Evolutionary conservation across 129 eudicot species (phyloP), one percentile per base, ranked within the genome.

Genomic region (Artemisia annua): DNA sequence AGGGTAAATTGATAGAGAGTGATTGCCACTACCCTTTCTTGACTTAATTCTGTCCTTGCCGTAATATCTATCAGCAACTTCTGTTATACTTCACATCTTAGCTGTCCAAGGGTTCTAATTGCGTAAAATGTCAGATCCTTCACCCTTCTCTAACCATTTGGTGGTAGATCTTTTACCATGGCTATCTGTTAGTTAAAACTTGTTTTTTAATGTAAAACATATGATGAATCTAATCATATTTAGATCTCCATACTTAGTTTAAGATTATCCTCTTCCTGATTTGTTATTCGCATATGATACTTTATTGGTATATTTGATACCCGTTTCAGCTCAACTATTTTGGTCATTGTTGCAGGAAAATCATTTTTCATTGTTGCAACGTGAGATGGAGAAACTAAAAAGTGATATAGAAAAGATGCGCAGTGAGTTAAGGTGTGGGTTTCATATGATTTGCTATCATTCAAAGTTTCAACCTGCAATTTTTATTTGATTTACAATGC

Each of bases 351-450:
- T 53, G 71, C 85, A 92, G 96, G 96, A 86, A 57, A 87, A 92
- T 75, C 96, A 89, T 79, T 89, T 92, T 75, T 83, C 98, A 11
- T 55, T 89, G 78, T 81, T 92, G 84, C 89, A 89, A 83, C 91
- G 88, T 11, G 98, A 92, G 86, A 87, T 84, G 0, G 98, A 89
- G 76, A 89, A 93, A 71, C 79, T 89, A n/a, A 88, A 83, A 84
- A 77, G 74, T 79, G 98, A 93, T 73, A 87, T 93, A 80, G 96
- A 93, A 72, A 89, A 87, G 83, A 87, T 93, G 98, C 98, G 98
- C 22, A 84, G 92, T 77, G 96, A 89, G 74, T 81, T 93, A 83
- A 90, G 90, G 98, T 93, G 18, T 69, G 85, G 51, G 44, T 39
- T 39, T 5, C 7, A n/a, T n/a, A n/a, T 7, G 2, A 39, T 39